A percentile compares a stretch with the other conserved stretches of the same genome.
These are phyloP conservation scores for Viola pubescens DNA, from an alignment of 441 rosid genomes.

Conservation along the genomic window DNA sequence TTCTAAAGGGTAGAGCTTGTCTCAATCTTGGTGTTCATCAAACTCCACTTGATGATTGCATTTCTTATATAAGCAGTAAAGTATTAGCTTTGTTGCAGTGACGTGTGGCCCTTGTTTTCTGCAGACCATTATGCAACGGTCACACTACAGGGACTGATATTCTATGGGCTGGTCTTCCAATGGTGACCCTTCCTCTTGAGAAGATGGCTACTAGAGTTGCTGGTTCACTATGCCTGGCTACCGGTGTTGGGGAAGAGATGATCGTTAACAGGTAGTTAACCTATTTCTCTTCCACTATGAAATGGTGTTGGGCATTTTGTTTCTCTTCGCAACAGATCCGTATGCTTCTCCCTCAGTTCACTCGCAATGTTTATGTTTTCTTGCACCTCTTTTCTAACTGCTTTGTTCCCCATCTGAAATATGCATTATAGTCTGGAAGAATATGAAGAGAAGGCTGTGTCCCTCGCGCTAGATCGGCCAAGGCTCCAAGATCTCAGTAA, in stretches of 20 bases:
- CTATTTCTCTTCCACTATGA: not conserved
- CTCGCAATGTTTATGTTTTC: not conserved
- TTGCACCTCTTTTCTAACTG: not conserved
- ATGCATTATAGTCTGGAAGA: constrained; percentile 58
- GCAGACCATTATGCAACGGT: constrained; percentile 93
- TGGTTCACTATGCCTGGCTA: constrained; percentile 93
- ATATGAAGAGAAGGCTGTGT: constrained; percentile 85
- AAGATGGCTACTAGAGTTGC: constrained; percentile 99
- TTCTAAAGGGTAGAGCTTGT: too few species aligned
- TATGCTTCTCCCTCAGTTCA: not conserved
- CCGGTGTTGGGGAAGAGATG: constrained; percentile 98
- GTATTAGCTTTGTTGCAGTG: not conserved
- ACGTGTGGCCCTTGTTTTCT: not conserved
- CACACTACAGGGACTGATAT: constrained; percentile 99
- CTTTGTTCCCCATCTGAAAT: not conserved
- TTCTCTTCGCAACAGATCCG: too few species aligned
- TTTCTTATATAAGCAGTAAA: constrained; percentile 8
- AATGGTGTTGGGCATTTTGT: too few species aligned
- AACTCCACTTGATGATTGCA: constrained; percentile 1
- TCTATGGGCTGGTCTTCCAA: constrained; percentile 96
- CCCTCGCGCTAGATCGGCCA: constrained; percentile 59
- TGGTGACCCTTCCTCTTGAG: constrained; percentile 90
- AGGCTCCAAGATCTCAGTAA: constrained; percentile 67
- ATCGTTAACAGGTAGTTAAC: constrained; percentile 64
- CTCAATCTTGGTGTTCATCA: too few species aligned